These are phyloP conservation scores for Dothistroma septosporum DNA, from an alignment of 2,329 filamentous ascomycete genomes.

Conservation along the genomic window DNA sequence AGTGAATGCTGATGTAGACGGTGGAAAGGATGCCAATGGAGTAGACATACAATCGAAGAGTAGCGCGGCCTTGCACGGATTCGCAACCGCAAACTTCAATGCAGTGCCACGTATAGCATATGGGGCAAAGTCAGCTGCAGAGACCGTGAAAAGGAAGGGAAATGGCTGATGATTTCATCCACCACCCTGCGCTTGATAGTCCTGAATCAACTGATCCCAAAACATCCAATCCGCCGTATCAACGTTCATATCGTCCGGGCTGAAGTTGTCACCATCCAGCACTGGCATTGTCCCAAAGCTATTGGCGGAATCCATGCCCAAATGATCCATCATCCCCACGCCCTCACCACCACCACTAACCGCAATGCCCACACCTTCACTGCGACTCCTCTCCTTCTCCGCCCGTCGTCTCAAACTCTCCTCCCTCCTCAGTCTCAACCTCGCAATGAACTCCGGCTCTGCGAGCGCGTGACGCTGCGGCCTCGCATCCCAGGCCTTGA, in stretches of 20 bases:
- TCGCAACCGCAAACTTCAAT: slow-evolving; percentile 9
- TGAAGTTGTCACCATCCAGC: not conserved
- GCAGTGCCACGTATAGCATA: slow-evolving; percentile 9
- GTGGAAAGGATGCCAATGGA: not conserved
- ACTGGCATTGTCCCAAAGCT: not conserved
- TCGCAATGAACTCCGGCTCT: slow-evolving; percentile 19
- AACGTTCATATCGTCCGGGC: slow-evolving; percentile 12
- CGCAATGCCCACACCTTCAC: not conserved
- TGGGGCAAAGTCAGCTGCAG: slow-evolving; percentile 17
- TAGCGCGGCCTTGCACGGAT: not conserved
- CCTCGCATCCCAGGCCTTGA: slow-evolving; percentile 42
- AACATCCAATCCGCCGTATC: slow-evolving; percentile 24
- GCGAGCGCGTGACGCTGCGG: not conserved
- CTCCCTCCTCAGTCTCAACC: slow-evolving; percentile 6
- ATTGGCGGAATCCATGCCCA: not conserved
- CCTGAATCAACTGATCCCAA: slow-evolving; percentile 24
- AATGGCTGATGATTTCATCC: slow-evolving; percentile 11
- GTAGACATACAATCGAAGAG: not conserved
- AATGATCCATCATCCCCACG: not conserved
- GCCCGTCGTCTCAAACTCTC: not conserved
- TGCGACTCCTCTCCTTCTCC: not conserved
- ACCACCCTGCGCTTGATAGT: slow-evolving; percentile 12
- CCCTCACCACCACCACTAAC: not conserved
- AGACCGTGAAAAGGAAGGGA: not conserved
- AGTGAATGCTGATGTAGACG: not conserved